phyloP scores from a whole-genome alignment of 2,329 filamentous ascomycete genomes.

The Aaosphaeria arxii region DNA sequence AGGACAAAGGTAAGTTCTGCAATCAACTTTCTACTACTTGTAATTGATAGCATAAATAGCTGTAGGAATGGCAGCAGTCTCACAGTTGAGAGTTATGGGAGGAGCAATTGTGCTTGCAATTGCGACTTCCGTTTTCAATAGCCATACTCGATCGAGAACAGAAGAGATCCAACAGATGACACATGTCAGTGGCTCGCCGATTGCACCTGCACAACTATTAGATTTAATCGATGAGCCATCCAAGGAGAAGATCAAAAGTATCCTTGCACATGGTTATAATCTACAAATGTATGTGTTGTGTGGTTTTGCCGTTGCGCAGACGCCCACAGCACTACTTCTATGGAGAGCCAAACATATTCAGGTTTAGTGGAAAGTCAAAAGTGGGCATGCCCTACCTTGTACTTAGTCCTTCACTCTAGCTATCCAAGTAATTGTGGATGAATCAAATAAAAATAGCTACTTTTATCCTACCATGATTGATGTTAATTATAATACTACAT shows the following conservation, averaged over 20 bases:
- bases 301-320: conserved; percentile 9
- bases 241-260: neutral
- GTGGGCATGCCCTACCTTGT: neutral
- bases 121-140: conserved; percentile 5
- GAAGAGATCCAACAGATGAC: neutral
- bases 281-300: conserved; percentile 12
- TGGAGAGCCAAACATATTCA: conserved; percentile 8
- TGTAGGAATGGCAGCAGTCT: conserved; percentile 4
- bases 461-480: too few species aligned
- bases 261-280: conserved; percentile 9
- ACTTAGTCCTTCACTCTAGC: too few species aligned
- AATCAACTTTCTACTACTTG: neutral
- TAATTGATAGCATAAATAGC: conserved; percentile 1
- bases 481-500: too few species aligned
- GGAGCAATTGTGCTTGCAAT: conserved; percentile 7
- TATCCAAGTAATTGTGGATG: too few species aligned
- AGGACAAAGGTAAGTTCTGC: conserved; percentile 5
- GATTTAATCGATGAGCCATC: neutral
- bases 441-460: too few species aligned
- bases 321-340: conserved; percentile 7
- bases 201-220: neutral
- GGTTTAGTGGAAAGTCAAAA: neutral
- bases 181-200: neutral
- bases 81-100: conserved; percentile 5
- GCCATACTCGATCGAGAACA: neutral